Conservation (phyloP, 2,329 filamentous ascomycete species). For the Sarocladiaceae sp. region DNA sequence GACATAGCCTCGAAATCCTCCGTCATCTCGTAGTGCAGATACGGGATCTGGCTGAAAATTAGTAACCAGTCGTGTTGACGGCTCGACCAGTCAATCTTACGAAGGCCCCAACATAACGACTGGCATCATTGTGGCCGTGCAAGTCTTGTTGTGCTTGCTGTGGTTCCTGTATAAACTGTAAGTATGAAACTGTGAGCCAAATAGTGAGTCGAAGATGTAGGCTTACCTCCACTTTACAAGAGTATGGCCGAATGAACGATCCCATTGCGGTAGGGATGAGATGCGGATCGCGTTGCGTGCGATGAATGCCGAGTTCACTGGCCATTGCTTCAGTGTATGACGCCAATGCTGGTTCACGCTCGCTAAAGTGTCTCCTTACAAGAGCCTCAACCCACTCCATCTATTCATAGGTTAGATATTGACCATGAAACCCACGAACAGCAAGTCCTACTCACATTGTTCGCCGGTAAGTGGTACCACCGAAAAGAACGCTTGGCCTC, state of each 20-base stretch:
- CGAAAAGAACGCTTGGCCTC: conserved; percentile 7
- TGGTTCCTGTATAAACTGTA: background rate
- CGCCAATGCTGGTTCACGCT: background rate
- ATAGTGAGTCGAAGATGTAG: background rate
- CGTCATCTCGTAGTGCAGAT: conserved; percentile 37
- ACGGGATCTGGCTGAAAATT: conserved; percentile 32
- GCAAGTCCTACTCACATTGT: conserved; percentile 7
- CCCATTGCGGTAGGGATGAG: conserved; percentile 10
- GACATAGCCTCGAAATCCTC: conserved; percentile 25
- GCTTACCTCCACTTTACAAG: conserved; percentile 16
- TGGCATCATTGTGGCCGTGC: background rate
- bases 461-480: conserved; percentile 12
- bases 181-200: background rate
- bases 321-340: conserved; percentile 8
- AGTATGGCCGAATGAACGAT: conserved; percentile 10
- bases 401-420: background rate
- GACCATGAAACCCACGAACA: background rate
- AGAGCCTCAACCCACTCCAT: conserved; percentile 12
- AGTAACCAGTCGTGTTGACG: background rate
- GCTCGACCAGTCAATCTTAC: background rate
- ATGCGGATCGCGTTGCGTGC: conserved; percentile 23
- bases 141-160: background rate
- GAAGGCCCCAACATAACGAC: background rate
- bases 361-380: conserved; percentile 10
- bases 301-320: conserved; percentile 6